A percentile compares a stretch with the other conserved stretches of the same genome.
Evolutionary conservation across 768 basidiomycete species (phyloP).

Genomic region (Hericium erinaceus): DNA sequence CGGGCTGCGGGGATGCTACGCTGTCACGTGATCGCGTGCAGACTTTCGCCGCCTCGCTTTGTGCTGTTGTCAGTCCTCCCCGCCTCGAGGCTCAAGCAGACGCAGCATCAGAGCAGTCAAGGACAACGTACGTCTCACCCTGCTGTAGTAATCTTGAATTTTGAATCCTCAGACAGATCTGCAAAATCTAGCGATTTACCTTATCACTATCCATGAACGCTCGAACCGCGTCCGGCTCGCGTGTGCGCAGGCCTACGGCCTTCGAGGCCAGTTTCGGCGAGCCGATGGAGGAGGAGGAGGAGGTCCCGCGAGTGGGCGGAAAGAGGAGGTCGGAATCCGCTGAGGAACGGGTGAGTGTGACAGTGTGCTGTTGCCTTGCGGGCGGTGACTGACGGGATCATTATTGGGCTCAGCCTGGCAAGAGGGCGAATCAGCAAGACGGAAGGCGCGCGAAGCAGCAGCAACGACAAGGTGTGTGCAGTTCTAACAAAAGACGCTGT

Average conservation of each 20-base stretch:
- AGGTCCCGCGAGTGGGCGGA: background rate
- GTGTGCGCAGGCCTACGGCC: conserved; percentile 31
- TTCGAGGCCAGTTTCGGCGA: conserved; percentile 45
- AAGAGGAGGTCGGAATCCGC: background rate
- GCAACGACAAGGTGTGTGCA: background rate
- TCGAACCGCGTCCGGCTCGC: too few relatives aligned
- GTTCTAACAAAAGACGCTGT: background rate
- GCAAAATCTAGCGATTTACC: too few relatives aligned
- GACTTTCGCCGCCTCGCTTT: too few relatives aligned
- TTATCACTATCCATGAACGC: too few relatives aligned
- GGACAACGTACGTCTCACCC: background rate
- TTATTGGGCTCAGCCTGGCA: background rate
- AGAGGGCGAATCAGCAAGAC: background rate
- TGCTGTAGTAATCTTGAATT: too few relatives aligned
- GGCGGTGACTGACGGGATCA: background rate
- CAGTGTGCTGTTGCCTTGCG: background rate
- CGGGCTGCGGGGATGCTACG: too few relatives aligned
- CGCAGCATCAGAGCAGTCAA: background rate
- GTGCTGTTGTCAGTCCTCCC: background rate
- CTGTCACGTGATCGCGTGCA: too few relatives aligned
- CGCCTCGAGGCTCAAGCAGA: background rate
- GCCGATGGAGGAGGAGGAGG: conserved; percentile 19
- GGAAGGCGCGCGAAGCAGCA: background rate
- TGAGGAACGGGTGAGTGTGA: background rate
- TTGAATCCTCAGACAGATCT: too few relatives aligned